phyloP scores from a whole-genome alignment of 805 yeast species.

The Ogataea degrootiae region DNA sequence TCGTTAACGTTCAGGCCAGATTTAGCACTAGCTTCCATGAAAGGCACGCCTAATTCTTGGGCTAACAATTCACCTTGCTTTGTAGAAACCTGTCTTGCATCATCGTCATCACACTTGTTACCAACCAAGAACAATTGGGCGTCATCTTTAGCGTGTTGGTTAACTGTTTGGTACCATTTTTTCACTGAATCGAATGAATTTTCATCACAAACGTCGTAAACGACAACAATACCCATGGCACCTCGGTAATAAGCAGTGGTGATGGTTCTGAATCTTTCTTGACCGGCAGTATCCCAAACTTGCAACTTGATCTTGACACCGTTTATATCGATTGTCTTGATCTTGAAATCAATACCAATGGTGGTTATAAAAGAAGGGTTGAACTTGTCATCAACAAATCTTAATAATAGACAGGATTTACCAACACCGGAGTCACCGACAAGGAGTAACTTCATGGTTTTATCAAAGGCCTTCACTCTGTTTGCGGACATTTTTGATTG shows the following conservation, averaged over 20 bases:
- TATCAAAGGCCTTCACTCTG: conserved; percentile 73
- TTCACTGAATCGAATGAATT: conserved; percentile 89
- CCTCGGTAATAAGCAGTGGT: conserved; percentile 91
- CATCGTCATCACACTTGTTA: conserved; percentile 90
- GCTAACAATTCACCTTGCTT: conserved; percentile 93
- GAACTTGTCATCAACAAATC: conserved; percentile 95
- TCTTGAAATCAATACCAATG: conserved; percentile 96
- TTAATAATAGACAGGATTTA: conserved; percentile 80
- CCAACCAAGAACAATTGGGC: conserved; percentile 94
- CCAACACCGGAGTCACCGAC: conserved; percentile 94
- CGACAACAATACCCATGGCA: conserved; percentile 81
- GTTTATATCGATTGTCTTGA: conserved; percentile 89
- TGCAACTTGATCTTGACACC: conserved; percentile 92
- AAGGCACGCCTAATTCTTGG: conserved; percentile 79
- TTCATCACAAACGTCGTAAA: conserved; percentile 82
- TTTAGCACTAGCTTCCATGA: conserved; percentile 95
- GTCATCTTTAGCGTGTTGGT: conserved; percentile 94
- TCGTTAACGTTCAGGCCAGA: conserved; percentile 88
- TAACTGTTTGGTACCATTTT: conserved; percentile 93
- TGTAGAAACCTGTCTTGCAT: conserved; percentile 75
- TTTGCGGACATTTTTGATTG: conserved; percentile 40
- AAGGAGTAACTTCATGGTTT: conserved; percentile 84
- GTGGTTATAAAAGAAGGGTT: conserved; percentile 96
- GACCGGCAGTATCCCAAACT: conserved; percentile 98
- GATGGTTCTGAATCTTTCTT: conserved; percentile 90